Evolutionary conservation across 768 basidiomycete species (phyloP), one percentile per base, ranked within the genome.

Genomic region (Calocybe cyanea): DNA sequence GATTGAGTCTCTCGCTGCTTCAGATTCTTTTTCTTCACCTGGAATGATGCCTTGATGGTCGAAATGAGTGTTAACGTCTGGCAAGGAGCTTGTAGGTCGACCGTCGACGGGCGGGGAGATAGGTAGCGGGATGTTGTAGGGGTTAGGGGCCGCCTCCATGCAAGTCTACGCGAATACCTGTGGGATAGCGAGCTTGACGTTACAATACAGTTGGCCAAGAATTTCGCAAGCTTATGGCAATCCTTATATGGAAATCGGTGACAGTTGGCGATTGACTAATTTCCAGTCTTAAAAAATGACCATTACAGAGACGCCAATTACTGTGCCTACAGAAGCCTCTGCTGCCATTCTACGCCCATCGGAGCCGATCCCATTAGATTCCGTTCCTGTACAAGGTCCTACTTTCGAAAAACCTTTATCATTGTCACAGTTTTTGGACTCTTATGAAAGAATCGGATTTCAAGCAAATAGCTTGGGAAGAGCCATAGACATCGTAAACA

Each of bases 391-490:
- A 15, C 69, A 82, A 60, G 96, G 96, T 0, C 96, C 96, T 9
- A 76, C 94, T 63, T 88, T 98, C 55, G 86, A 89, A 51, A 62
- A 77, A n/a, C 64, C 72, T 1, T 59, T 80, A 17, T 80, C 81
- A 38, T 69, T 99, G 20, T 71, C 83, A 35, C 69, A 77, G 28
- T 77, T 99, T 52, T 66, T 99, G 31, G 62, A 69, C 28, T 83
- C 79, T 57, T 99, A 96, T 68, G 82, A 88, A 59, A 78, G 83
- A 25, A 96, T 97, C 42, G 96, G 96, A 15, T 99, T 98, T 61
- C 96, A 99, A 64, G 96, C 96, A n/a, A 94, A 84, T 43, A 92
- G 89, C 46, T 69, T 99, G 2, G 88, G 88, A 2, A 80, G 75
- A 54, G 95, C 94, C 1, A 90, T 97, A 35, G 78, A 87, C 21